phyloP scores from a whole-genome alignment of 2,329 filamentous ascomycete species.

The Alternaria brassicicola region DNA sequence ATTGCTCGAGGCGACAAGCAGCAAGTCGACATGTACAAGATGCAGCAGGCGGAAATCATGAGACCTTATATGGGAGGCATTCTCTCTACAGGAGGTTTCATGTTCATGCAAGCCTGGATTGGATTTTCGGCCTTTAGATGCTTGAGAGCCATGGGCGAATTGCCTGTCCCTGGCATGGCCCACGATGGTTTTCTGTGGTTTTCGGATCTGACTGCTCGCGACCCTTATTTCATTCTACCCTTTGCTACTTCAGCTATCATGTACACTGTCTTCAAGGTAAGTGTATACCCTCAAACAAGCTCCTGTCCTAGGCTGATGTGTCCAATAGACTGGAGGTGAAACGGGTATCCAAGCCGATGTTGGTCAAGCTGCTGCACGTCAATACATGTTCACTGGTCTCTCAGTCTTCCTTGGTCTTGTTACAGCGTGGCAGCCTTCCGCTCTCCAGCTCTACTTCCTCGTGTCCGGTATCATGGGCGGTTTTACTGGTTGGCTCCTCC shows the following conservation, averaged over 20 bases:
- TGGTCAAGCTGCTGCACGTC: conserved; percentile 35
- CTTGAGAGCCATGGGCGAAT: conserved; percentile 71
- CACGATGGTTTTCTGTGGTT: conserved; percentile 78
- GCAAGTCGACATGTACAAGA: conserved; percentile 44
- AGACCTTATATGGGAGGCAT: conserved; percentile 39
- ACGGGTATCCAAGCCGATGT: conserved; percentile 46
- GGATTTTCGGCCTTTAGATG: conserved; percentile 83
- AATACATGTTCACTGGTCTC: conserved; percentile 55
- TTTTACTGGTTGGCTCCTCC: conserved; percentile 49
- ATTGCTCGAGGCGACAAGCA: conserved; percentile 54
- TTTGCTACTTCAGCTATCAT: conserved; percentile 62
- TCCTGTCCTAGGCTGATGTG: conserved; percentile 22
- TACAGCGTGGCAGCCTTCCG: conserved; percentile 62
- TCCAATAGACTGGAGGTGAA: conserved; percentile 57
- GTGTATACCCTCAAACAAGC: conserved; percentile 30
- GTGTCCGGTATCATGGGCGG: conserved; percentile 50
- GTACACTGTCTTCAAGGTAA: conserved; percentile 64
- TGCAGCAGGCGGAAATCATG: conserved; percentile 60
- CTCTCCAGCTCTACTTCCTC: conserved; percentile 69
- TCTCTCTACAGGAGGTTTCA: conserved; percentile 56
- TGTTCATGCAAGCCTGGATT: conserved; percentile 69
- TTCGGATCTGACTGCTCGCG: conserved; percentile 72
- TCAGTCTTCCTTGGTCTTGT: conserved; percentile 61
- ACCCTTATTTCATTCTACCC: conserved; percentile 81
- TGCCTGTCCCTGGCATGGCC: conserved; percentile 83